phyloP scores from a whole-genome alignment of 2,329 filamentous ascomycete genomes.

The Cladophialophora exuberans region DNA sequence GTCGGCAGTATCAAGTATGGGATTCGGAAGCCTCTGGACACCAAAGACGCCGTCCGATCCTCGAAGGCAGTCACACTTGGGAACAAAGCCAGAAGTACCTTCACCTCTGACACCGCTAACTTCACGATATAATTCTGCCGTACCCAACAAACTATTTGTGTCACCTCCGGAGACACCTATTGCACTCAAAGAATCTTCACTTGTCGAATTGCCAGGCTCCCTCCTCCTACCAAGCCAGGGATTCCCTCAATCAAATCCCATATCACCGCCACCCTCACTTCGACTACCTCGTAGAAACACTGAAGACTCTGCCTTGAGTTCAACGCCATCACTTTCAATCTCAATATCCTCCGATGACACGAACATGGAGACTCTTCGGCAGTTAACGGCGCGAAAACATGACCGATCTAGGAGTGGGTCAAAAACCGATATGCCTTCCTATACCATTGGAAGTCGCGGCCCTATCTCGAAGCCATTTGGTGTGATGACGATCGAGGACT shows the following conservation, averaged over 20 bases:
- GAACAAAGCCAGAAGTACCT: not conserved
- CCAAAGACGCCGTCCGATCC: conserved; percentile 24
- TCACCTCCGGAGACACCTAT: conserved; percentile 23
- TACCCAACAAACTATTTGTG: conserved; percentile 1
- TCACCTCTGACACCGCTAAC: conserved; percentile 10
- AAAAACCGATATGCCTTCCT: conserved; percentile 19
- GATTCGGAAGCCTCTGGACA: conserved; percentile 16
- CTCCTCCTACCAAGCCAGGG: conserved; percentile 28
- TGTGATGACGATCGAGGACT: conserved; percentile 28
- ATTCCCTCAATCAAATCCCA: conserved; percentile 24
- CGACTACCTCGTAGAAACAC: conserved; percentile 21
- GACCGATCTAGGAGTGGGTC: conserved; percentile 20
- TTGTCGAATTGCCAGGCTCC: conserved; percentile 25
- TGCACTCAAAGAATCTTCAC: conserved; percentile 13
- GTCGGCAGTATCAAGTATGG: conserved; percentile 7
- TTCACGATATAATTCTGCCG: conserved; percentile 16
- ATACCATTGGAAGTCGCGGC: conserved; percentile 16
- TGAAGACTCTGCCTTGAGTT: conserved; percentile 17
- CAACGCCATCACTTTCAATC: conserved; percentile 15
- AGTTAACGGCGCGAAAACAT: conserved; percentile 25
- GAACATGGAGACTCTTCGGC: conserved; percentile 24
- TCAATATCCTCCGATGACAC: conserved; percentile 20
- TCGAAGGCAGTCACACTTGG: not conserved
- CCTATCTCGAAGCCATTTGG: conserved; percentile 23
- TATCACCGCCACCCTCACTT: conserved; percentile 27